phyloP scores from a whole-genome alignment of 2,329 filamentous ascomycete species.

The Moelleriella libera region DNA sequence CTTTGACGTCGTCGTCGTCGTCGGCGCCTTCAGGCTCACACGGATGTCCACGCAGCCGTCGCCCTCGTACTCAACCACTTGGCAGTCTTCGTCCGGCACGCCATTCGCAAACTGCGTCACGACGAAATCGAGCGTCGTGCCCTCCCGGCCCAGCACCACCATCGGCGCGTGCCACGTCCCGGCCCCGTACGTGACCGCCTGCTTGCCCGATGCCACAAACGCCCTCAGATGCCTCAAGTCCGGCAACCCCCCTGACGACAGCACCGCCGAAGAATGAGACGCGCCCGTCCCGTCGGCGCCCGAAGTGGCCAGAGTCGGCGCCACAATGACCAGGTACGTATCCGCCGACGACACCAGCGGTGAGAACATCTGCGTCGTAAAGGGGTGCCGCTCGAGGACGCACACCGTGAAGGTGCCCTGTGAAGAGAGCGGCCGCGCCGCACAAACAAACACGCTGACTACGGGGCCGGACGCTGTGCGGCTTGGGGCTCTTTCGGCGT shows the following conservation, averaged over 20 bases:
- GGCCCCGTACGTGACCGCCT: slow-evolving; percentile 82
- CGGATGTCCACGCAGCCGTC: background rate
- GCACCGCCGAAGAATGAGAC: slow-evolving; percentile 18
- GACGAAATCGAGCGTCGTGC: slow-evolving; percentile 62
- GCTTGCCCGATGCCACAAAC: slow-evolving; percentile 62
- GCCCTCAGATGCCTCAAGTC: slow-evolving; percentile 58
- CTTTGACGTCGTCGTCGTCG: background rate
- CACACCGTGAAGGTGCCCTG: slow-evolving; percentile 39
- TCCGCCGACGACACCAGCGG: slow-evolving; percentile 46
- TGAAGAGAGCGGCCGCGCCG: slow-evolving; percentile 14
- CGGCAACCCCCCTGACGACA: slow-evolving; percentile 51
- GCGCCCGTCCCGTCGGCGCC: slow-evolving; percentile 13
- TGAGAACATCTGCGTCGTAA: slow-evolving; percentile 84
- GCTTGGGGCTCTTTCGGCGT: slow-evolving; percentile 46
- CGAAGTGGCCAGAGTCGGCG: slow-evolving; percentile 48
- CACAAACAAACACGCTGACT: slow-evolving; percentile 85
- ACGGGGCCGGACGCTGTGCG: slow-evolving; percentile 34
- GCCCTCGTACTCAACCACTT: slow-evolving; percentile 46
- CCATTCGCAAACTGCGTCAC: slow-evolving; percentile 85
- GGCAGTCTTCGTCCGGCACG: slow-evolving; percentile 71
- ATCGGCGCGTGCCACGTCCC: slow-evolving; percentile 97
- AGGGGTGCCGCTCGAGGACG: slow-evolving; percentile 84
- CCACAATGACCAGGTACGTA: slow-evolving; percentile 75
- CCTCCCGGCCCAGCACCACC: slow-evolving; percentile 58
- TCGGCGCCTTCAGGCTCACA: background rate